Evolutionary conservation across 192 early-diverging fungal species (phyloP), one percentile per base, ranked within the genome.

Genomic region (Thamnidium elegans): DNA sequence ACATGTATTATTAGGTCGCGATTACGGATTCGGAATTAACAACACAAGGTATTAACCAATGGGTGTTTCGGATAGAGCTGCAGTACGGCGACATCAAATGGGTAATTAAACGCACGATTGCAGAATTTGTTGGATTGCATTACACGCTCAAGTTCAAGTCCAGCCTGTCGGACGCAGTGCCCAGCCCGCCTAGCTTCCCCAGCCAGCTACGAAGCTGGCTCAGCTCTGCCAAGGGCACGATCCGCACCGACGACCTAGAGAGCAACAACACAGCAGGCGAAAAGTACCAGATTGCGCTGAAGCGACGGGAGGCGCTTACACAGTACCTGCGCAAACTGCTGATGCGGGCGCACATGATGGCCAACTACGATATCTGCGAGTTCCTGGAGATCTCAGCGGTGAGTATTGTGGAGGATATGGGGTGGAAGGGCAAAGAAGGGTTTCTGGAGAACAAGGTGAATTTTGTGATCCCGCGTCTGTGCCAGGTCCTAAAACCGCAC

Each of bases 341-440:
- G 39, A 75, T 78, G 10, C 73, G 66, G n/a, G 75, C 86, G n/a
- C 89, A 89, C 53, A 80, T 89, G 67, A 75, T 74, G 17, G 79
- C 85, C 11, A 84, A 78, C 7, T 87, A 85, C 64, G 87, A 90
- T 65, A 69, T 92, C 5, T 89, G 87, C 70, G 89, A 86, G 50
- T 92, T 92, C 65, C 63, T 92, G 46, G 90, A 90, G 67, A 81
- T 92, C 42, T 87, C 86, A 62, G 84, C 85, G 4, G 78, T 89
- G 61, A 88, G 86, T 21, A 83, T 92, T 54, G 82, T 84, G 17
- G 87, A 84, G 58, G 89, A 89, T 63, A 88, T 90, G 77, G 87
- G 90, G 0, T 92, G 90, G 90, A 92, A 92, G 59, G 90, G 90
- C 45, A 92, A 92, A 63, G 90, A 92, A 61, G 87, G 86, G 21